phyloP scores from a whole-genome alignment of 2,329 filamentous ascomycete species.

The Pseudopyrenochaeta lycopersici region DNA sequence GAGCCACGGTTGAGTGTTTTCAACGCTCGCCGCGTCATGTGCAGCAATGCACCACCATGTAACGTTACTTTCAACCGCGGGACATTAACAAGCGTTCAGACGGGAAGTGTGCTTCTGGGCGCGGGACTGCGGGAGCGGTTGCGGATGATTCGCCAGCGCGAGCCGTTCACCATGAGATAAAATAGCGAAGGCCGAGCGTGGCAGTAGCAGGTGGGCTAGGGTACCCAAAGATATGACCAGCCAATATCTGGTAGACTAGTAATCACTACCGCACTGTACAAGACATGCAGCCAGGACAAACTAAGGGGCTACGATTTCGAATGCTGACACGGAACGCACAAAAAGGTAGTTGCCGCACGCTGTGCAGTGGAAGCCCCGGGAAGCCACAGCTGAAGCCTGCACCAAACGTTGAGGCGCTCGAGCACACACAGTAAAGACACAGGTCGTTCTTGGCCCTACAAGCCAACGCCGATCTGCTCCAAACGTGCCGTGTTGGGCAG shows the following conservation, averaged over 20 bases:
- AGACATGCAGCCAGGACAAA: too few relatives aligned
- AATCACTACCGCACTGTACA: background rate
- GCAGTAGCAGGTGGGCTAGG: constrained; percentile 5
- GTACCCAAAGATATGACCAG: too few relatives aligned
- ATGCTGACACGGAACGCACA: too few relatives aligned
- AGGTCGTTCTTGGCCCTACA: too few relatives aligned
- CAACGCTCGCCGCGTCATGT: background rate
- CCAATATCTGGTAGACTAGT: background rate
- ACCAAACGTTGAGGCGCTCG: too few relatives aligned
- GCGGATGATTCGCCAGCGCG: constrained; percentile 14
- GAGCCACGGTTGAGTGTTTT: background rate
- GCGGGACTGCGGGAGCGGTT: constrained; percentile 3
- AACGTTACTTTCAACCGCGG: constrained; percentile 17
- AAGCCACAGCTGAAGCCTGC: too few relatives aligned
- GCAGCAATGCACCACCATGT: constrained; percentile 12
- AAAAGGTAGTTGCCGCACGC: too few relatives aligned
- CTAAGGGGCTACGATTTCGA: background rate
- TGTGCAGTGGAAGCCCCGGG: too few relatives aligned
- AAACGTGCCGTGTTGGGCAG: background rate
- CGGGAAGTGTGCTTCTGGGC: background rate
- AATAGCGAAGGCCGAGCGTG: constrained; percentile 13
- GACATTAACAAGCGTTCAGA: constrained; percentile 2
- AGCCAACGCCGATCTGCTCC: too few relatives aligned
- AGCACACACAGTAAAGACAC: too few relatives aligned
- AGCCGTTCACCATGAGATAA: constrained; percentile 6